Evolutionary conservation across 345 rosid genomes (phyloP), one percentile per base, ranked within the genome.

Genomic region (Noccaea caerulescens): DNA sequence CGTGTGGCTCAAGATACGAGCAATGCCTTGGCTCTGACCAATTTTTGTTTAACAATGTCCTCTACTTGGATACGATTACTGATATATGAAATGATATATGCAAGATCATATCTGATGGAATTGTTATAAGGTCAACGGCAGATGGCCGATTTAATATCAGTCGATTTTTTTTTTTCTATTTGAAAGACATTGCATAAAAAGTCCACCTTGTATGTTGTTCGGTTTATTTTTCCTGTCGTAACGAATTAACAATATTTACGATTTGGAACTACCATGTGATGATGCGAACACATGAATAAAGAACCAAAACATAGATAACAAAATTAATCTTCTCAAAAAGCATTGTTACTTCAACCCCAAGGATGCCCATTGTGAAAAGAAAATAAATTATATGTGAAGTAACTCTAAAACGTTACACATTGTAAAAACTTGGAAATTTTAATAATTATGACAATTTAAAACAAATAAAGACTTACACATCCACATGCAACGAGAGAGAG

Each of bases 1-100:
- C 73, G 82, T 46, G 88, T 88, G 39, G 93, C 90, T 16, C 88
- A 87, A 54, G 87, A 83, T 56, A 93, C 95, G 0, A 93, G 98
- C 74, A 93, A 88, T 73, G 98, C 93, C 7, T 80, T 93, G 32
- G 81, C 97, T 11, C 71, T 93, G 64, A 78, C 87, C 58, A 87
- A 82, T 66, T 27, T 52, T 11, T 11, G 57, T 34, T 36, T 36
- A 8, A 50, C 13, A 50, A 23, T 23, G 10, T 23, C 33, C 6
- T 23, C 13, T 1, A 10, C 46, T 11, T 42, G 16, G 16, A 43
- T 1, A n/a, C 47, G 14, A 43, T 5, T 44, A 6, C 6, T n/a
- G 13, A 43, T n/a, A n/a, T 6, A 27, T 27, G 30, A 16, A 16
- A 16, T 16, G 18, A 16, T 16, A 16, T 1, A 20, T 27, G 47